phyloP scores from a whole-genome alignment of 768 basidiomycete genomes.

The Candolleomyces efflorescens region DNA sequence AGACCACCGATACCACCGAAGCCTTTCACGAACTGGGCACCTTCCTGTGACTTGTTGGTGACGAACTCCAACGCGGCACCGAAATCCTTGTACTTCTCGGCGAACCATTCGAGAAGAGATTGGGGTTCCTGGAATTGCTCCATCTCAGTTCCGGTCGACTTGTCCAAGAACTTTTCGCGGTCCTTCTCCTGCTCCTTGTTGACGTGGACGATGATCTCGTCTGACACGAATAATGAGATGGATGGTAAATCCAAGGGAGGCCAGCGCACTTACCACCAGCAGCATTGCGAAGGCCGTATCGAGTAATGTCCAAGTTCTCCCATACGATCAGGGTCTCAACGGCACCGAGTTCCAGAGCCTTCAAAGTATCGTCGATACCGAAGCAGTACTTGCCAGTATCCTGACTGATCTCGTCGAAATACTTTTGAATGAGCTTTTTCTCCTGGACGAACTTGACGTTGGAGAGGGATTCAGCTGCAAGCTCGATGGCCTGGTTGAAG shows the following conservation, averaged over 20 bases:
- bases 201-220: conserved; percentile 78
- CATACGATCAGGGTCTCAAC: conserved; percentile 98
- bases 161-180: conserved; percentile 92
- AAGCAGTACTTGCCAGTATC: conserved; percentile 97
- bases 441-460: conserved; percentile 99
- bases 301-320: conserved; percentile 93
- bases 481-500: conserved; percentile 99
- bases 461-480: conserved; percentile 90
- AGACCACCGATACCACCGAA: conserved; percentile 98
- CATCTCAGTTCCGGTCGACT: conserved; percentile 95
- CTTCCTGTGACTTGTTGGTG: conserved; percentile 95
- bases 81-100: conserved; percentile 98
- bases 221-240: conserved; percentile 30
- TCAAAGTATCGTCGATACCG: conserved; percentile 95
- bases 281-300: conserved; percentile 87
- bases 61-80: conserved; percentile 95
- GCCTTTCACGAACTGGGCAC: conserved; percentile 96
- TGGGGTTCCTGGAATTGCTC: conserved; percentile 81
- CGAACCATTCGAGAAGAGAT: conserved; percentile 94
- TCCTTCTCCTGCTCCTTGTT: conserved; percentile 88
- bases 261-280: conserved; percentile 61
- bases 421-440: conserved; percentile 95
- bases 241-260: neutral
- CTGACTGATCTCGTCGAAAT: conserved; percentile 99
- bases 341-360: conserved; percentile 92